Base-by-base conservation (phyloP, 306 rosid genomes). In the Lathyrus aphaca region DNA sequence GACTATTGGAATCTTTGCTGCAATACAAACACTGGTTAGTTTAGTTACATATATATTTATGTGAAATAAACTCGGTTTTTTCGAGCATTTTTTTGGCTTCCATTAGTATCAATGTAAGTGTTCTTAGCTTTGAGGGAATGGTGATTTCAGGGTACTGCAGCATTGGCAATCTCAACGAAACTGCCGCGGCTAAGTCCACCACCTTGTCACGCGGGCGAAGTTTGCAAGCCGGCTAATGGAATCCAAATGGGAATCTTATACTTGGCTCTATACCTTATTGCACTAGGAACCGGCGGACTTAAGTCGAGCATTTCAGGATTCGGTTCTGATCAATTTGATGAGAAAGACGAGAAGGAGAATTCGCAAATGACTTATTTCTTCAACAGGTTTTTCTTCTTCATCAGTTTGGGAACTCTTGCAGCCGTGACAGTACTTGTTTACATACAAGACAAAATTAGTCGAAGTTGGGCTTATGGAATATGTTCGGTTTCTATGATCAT, bases 271-370 rank as follows among this genome's bases (percentile, higher is more conserved):
- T 93, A 85, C 68, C 79, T 88, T 16, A 81, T 88, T 68, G 96
- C 96, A 19, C 79, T 93, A 21, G 98, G 97, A 48, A 90, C 88
- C 0, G 97, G 98, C 4, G 98, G 98, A 57, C 78, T 90, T 6
- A 93, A 93, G 68, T 93, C 98, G n/a, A 93, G 98, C 64, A 84
- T 90, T 43, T 93, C 97, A 1, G 98, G 98, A 15, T 93, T 93
- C 54, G 98, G 98, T 9, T 83, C 90, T 0, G 98, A 93, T 66
- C 97, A 93, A 56, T 93, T 93, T 32, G 96, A 93, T 9, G 96
- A 88, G 58, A 90, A 85, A 68, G 91, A 90, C 77, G 96, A 85
- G 74, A 87, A 81, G 72, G 98, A 93, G 83, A 86, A 88, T 62
- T 84, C 96, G 37, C 90, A 93, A 38, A 90, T 86, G 90, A 82